These are phyloP conservation scores for Eremochloa ophiuroides DNA, from an alignment of 176 grass and related monocot species.

Conservation along the genomic window DNA sequence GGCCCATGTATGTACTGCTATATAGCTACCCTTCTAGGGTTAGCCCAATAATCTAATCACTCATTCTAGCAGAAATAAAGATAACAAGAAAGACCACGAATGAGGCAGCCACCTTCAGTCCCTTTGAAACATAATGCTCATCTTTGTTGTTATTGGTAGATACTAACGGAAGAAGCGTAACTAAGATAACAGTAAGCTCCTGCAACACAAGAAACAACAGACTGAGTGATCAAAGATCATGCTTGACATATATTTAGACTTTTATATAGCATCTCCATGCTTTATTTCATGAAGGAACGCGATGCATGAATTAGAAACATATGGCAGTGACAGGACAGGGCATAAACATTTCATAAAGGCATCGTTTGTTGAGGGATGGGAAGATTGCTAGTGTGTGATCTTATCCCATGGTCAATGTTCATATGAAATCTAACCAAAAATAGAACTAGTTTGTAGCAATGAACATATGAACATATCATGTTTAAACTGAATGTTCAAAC, in stretches of 20 bases:
- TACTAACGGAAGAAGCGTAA: constrained; percentile 80
- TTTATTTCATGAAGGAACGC: background rate
- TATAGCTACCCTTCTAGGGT: no score
- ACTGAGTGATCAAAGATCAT: constrained; percentile 11
- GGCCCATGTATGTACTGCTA: no score
- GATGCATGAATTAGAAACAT: background rate
- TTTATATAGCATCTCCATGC: background rate
- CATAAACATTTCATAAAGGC: background rate
- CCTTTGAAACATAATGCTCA: constrained; percentile 70
- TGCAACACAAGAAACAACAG: constrained; percentile 42
- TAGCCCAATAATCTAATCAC: no score
- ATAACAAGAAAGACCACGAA: constrained; percentile 8
- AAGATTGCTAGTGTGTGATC: background rate
- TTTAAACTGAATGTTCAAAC: background rate
- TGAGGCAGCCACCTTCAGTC: constrained; percentile 66
- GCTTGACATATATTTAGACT: background rate
- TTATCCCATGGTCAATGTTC: background rate
- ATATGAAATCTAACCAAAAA: background rate
- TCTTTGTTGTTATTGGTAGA: constrained; percentile 57
- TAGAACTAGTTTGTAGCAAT: background rate
- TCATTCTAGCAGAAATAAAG: no score
- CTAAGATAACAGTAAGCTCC: constrained; percentile 71
- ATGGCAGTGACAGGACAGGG: background rate
- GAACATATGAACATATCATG: background rate
- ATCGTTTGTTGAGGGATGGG: background rate